These are phyloP conservation scores for Dothideomycetidae sp. DNA, from an alignment of 2,329 filamentous ascomycete genomes.

Conservation along the genomic window DNA sequence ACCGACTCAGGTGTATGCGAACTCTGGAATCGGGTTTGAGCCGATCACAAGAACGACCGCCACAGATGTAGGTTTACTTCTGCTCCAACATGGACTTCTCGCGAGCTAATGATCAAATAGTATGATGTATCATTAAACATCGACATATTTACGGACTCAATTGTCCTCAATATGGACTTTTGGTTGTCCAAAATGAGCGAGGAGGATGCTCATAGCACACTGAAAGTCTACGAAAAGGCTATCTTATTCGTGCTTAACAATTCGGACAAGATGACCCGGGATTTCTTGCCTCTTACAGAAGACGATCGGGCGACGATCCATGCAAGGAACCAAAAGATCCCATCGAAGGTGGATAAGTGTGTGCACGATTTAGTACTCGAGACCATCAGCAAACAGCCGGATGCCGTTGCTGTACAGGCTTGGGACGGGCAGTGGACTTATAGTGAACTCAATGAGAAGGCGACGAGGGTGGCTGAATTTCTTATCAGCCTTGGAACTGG, in stretches of 20 bases:
- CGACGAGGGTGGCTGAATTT: slow-evolving; percentile 12
- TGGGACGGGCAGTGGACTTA: slow-evolving; percentile 19
- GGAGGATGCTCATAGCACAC: no score
- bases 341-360: slow-evolving; percentile 2
- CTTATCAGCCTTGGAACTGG: slow-evolving; percentile 10
- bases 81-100: no score
- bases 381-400: slow-evolving; percentile 11
- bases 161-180: no score
- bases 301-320: background rate
- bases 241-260: no score
- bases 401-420: slow-evolving; percentile 16
- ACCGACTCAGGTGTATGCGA: no score
- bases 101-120: no score
- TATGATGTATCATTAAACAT: no score
- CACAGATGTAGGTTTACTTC: no score
- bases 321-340: background rate
- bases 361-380: slow-evolving; percentile 15
- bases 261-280: no score
- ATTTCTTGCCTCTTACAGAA: no score
- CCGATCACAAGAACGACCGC: slow-evolving; percentile 23
- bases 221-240: no score
- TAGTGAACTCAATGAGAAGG: slow-evolving; percentile 14
- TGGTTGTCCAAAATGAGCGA: slow-evolving; percentile 18
- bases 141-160: no score
- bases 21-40: slow-evolving; percentile 26